Base-by-base conservation (phyloP, 2,329 filamentous ascomycete species). In the Hymenoscyphus repandus region DNA sequence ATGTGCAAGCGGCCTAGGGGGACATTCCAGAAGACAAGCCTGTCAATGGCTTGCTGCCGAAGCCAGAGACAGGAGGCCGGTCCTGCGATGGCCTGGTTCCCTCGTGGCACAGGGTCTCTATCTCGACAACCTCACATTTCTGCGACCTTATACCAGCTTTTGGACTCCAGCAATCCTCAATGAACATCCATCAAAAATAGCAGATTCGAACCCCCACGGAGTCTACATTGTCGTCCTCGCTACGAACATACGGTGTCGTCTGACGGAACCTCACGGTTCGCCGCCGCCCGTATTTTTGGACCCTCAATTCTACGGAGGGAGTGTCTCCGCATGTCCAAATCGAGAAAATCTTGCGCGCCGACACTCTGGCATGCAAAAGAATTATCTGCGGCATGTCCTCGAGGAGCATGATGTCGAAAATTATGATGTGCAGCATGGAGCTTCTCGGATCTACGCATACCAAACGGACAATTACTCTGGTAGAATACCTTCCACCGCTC, bases 391-490 rank as follows among this genome's bases (percentile, higher is more conserved):
- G 4, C 34, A 37, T 17, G 34, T 5, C 34, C 27, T 41, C 33
- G 1, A 15, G 32, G 37, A 44, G 15, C 13, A 38, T 33, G 39
- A 38, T 32, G 39, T 37, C 30, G 46, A 22, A 11, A 43, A 22
- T 38, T 17, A 27, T 44, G 3, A 37, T 6, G n/a, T 32, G 30
- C 15, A 32, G 15, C 12, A 34, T 42, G 27, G n/a, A 34, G 18
- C 20, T 15, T 22, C 13, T 33, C 47, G 40, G 47, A 37, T 43
- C 33, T 31, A 11, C 18, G 27, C 39, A 9, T 43, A 11, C 47
- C 47, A 49, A 32, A 11, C 36, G 17, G 34, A 42, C 46, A 42
- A 38, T 49, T 15, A 41, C 33, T 38, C 9, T 31, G 38, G 15
- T n/a, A 41, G 12, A 37, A 18, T 27, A 7, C 22, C 22, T 27